phyloP scores from a whole-genome alignment of 2,329 filamentous ascomycete genomes.

The Sphaerulina populicola region DNA sequence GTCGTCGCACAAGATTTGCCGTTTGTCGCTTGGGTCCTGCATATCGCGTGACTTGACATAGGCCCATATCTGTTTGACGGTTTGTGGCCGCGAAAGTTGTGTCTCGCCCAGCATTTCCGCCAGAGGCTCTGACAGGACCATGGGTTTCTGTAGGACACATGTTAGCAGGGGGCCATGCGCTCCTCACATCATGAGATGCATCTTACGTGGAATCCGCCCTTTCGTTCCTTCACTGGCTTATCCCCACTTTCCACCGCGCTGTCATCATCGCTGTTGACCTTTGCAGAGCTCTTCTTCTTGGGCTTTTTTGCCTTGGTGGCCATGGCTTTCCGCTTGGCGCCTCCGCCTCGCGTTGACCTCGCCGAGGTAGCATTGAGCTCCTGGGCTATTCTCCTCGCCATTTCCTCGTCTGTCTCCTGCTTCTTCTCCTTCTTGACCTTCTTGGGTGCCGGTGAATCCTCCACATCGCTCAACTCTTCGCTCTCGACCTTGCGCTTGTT shows the following conservation, averaged over 20 bases:
- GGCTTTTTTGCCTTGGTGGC: slow-evolving; percentile 58
- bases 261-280: slow-evolving; percentile 69
- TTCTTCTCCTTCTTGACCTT: slow-evolving; percentile 51
- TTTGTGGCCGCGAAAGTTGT: slow-evolving; percentile 84
- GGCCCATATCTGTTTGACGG: slow-evolving; percentile 92
- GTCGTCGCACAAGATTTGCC: slow-evolving; percentile 88
- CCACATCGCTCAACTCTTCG: slow-evolving; percentile 37
- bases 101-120: slow-evolving; percentile 62
- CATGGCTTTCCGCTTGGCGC: slow-evolving; percentile 47
- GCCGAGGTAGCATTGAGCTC: slow-evolving; percentile 69
- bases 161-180: neutral
- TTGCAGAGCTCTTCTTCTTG: slow-evolving; percentile 59
- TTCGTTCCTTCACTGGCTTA: slow-evolving; percentile 57
- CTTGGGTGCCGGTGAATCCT: slow-evolving; percentile 35
- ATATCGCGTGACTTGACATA: slow-evolving; percentile 84
- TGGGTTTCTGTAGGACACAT: slow-evolving; percentile 51
- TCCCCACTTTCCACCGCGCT: slow-evolving; percentile 54
- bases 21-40: slow-evolving; percentile 83
- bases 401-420: slow-evolving; percentile 69
- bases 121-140: slow-evolving; percentile 62
- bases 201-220: slow-evolving; percentile 79
- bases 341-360: slow-evolving; percentile 63
- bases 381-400: slow-evolving; percentile 81
- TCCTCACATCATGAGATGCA: neutral
- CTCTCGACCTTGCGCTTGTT: slow-evolving; percentile 39